Evolutionary conservation across 2,329 filamentous ascomycete species (phyloP).

Genomic region (Talaromyces sp.): DNA sequence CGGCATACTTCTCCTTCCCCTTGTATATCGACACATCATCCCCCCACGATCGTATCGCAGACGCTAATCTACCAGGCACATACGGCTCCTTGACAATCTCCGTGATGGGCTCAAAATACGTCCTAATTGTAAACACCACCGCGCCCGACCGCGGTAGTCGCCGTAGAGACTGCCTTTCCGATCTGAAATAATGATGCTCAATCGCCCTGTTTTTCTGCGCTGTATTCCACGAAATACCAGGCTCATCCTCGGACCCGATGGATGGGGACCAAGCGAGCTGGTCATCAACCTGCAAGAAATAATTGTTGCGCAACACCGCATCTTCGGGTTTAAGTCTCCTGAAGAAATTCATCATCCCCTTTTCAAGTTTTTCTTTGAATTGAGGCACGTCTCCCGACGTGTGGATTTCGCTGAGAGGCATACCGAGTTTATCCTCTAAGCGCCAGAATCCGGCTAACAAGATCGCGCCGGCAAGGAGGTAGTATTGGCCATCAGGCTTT

Average conservation of each 20-base stretch:
- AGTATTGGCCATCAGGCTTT: constrained; percentile 71
- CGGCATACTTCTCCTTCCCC: constrained; percentile 69
- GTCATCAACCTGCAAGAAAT: constrained; percentile 85
- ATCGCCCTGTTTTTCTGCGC: constrained; percentile 72
- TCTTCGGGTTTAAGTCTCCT: constrained; percentile 65
- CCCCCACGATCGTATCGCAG: constrained; percentile 76
- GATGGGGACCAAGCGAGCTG: constrained; percentile 70
- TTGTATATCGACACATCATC: constrained; percentile 75
- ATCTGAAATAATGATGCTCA: constrained; percentile 71
- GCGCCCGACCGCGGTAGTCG: constrained; percentile 58
- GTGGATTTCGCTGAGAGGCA: constrained; percentile 76
- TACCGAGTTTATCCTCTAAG: constrained; percentile 74
- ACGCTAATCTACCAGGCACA: constrained; percentile 74
- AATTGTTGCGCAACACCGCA: constrained; percentile 70
- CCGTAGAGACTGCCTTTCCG: constrained; percentile 68
- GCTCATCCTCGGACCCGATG: constrained; percentile 69
- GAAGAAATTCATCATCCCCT: constrained; percentile 81
- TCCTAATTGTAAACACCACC: constrained; percentile 72
- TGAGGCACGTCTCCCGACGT: constrained; percentile 72
- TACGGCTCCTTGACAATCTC: constrained; percentile 68
- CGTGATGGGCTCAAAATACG: constrained; percentile 71
- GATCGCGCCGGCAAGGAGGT: constrained; percentile 72
- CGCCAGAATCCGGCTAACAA: constrained; percentile 81
- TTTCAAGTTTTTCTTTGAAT: constrained; percentile 67
- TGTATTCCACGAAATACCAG: constrained; percentile 66